Percentiles rank a stretch among this genome's conserved stretches.
Evolutionary conservation across 2,329 filamentous ascomycete species (phyloP).

Genomic region (Mycosphaerella arachidis): DNA sequence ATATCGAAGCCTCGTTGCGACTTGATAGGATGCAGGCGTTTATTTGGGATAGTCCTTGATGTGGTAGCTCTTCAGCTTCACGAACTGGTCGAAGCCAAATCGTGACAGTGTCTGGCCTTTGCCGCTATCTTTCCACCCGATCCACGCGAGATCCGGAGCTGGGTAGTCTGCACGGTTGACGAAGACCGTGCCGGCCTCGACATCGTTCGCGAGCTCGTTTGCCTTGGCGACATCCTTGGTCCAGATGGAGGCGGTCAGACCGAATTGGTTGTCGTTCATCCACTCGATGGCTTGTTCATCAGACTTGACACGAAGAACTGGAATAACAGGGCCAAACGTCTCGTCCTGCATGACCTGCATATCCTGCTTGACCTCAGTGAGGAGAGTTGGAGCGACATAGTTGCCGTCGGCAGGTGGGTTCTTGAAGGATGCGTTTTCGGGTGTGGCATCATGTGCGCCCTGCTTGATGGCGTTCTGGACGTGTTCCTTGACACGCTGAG

Average conservation of each 20-base stretch:
- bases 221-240: slow-evolving; percentile 77
- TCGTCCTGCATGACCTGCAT: slow-evolving; percentile 92
- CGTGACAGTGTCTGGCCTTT: slow-evolving; percentile 83
- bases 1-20: not conserved
- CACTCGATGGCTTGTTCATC: slow-evolving; percentile 76
- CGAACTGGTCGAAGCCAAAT: slow-evolving; percentile 92
- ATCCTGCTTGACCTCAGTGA: slow-evolving; percentile 71
- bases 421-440: slow-evolving; percentile 71
- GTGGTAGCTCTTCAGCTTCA: slow-evolving; percentile 94
- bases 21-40: not conserved
- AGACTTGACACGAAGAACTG: slow-evolving; percentile 76
- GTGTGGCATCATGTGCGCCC: slow-evolving; percentile 79
- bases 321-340: slow-evolving; percentile 90
- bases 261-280: slow-evolving; percentile 95
- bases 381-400: slow-evolving; percentile 79
- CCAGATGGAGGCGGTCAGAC: slow-evolving; percentile 95
- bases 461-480: slow-evolving; percentile 77
- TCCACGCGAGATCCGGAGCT: slow-evolving; percentile 61
- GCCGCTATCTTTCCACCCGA: slow-evolving; percentile 95
- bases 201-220: slow-evolving; percentile 68
- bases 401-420: slow-evolving; percentile 73
- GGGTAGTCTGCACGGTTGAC: slow-evolving; percentile 93
- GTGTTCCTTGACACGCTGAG: slow-evolving; percentile 70
- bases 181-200: slow-evolving; percentile 93
- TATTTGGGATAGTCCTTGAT: slow-evolving; percentile 68